These are phyloP conservation scores for Handroanthus guayacan DNA, from an alignment of 257 asterid species.

Conservation along the genomic window DNA sequence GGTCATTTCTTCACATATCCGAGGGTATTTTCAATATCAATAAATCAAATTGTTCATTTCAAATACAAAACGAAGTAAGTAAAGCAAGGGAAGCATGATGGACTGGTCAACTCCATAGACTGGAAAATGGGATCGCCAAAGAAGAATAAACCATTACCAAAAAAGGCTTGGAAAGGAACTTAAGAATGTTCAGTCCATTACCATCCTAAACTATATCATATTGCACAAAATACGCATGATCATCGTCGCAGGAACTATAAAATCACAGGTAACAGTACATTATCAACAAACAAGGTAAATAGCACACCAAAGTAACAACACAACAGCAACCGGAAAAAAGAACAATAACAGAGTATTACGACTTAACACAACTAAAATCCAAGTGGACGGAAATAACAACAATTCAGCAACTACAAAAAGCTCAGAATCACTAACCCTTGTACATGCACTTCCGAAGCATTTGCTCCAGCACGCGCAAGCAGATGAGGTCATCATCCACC, in stretches of 20 bases:
- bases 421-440: constrained; percentile 45
- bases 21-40: background rate
- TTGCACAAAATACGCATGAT: too few species aligned
- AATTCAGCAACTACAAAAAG: background rate
- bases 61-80: background rate
- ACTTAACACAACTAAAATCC: background rate
- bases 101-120: background rate
- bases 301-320: background rate
- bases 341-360: constrained; percentile 4
- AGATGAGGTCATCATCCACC: constrained; percentile 75
- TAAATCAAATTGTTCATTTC: background rate
- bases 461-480: constrained; percentile 69
- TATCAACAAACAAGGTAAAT: background rate
- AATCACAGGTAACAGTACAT: too few species aligned
- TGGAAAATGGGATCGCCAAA: background rate
- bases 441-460: constrained; percentile 85
- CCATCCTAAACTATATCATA: background rate
- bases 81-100: background rate
- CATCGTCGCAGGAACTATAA: too few species aligned
- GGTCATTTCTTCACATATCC: background rate
- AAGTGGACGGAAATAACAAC: background rate
- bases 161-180: constrained; percentile 4
- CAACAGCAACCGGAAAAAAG: background rate
- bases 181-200: background rate
- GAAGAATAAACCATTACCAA: background rate